Conservation (phyloP, 2,329 filamentous ascomycete genomes). For the Lasiodiplodia sp. region DNA sequence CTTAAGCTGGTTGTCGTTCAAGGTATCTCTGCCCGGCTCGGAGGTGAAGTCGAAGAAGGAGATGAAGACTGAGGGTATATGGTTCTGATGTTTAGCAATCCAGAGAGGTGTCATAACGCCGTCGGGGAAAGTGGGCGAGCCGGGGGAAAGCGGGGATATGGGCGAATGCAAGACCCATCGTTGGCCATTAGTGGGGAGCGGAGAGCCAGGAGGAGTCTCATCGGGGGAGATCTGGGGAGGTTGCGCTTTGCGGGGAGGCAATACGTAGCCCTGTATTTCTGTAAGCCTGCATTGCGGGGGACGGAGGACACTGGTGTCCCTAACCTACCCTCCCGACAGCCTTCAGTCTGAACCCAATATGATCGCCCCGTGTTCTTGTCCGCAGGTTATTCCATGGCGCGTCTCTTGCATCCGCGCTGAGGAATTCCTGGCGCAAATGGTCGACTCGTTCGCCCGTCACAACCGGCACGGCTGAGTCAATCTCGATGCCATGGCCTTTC, state of each 20-base stretch:
- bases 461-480: slow-evolving; percentile 74
- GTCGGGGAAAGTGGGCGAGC: slow-evolving; percentile 85
- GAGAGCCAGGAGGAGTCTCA: slow-evolving; percentile 60
- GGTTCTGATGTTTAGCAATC: slow-evolving; percentile 86
- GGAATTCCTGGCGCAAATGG: slow-evolving; percentile 70
- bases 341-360: slow-evolving; percentile 71
- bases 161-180: slow-evolving; percentile 79
- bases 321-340: slow-evolving; percentile 80
- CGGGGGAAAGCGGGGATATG: slow-evolving; percentile 86
- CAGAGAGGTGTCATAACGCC: slow-evolving; percentile 82
- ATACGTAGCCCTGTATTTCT: slow-evolving; percentile 56
- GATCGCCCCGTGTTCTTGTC: slow-evolving; percentile 55
- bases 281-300: slow-evolving; percentile 37
- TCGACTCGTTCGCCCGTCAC: slow-evolving; percentile 71
- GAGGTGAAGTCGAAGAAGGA: slow-evolving; percentile 81
- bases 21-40: slow-evolving; percentile 74
- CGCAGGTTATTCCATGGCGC: slow-evolving; percentile 66
- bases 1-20: slow-evolving; percentile 89
- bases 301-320: slow-evolving; percentile 37
- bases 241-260: slow-evolving; percentile 69
- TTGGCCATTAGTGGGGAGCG: slow-evolving; percentile 55
- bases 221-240: slow-evolving; percentile 61
- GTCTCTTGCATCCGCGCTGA: slow-evolving; percentile 68
- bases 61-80: slow-evolving; percentile 80
- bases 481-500: slow-evolving; percentile 52